Base-by-base conservation (phyloP, 2,329 filamentous ascomycete genomes). In the Monosporascus sp. region DNA sequence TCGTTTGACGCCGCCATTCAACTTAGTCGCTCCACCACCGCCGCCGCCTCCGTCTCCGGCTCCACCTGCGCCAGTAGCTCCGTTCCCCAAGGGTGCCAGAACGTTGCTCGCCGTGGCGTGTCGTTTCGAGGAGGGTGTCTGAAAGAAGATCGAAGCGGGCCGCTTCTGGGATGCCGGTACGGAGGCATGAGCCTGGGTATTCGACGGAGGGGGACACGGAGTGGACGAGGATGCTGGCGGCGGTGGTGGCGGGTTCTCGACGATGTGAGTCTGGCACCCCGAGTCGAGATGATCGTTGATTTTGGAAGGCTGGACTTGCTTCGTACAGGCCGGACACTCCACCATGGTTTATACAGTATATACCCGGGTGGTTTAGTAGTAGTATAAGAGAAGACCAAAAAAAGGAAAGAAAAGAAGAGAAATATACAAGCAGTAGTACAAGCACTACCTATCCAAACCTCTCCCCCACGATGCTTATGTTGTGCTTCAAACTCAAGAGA, bases 211-310 rank as follows among this genome's bases (percentile, higher is more conserved):
- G 54, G 65, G 65, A 45, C 65, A 70, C 48, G 58, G 69, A 46
- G 63, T 66, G 47, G 66, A 65, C n/a, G 66, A 58, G 27, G 52
- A 60, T 20, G 43, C 24, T 20, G n/a, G 20, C 16, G 53, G 34
- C 50, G 49, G 51, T 41, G 60, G 68, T 62, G 61, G 75, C 66
- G 55, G 61, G 49, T 57, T 55, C 41, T 85, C 82, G 66, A 87
- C 74, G 58, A 94, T 69, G 67, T 86, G 86, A 37, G 76, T 78
- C 56, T 81, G 71, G 74, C 93, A 97, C 59, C 82, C 82, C 31
- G 90, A 93, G 73, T 97, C 94, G 67, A 97, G 84, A 71, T 97
- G 93, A 61, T 80, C 80, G 73, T 97, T 97, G 77, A 97, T 97
- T 61, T 87, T 82, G 65, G 76, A 75, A 60, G 86, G 74, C 59